Evolutionary conservation across 768 basidiomycete species (phyloP), one percentile per base, ranked within the genome.

Genomic region (Brasilioporus rufonigricans): DNA sequence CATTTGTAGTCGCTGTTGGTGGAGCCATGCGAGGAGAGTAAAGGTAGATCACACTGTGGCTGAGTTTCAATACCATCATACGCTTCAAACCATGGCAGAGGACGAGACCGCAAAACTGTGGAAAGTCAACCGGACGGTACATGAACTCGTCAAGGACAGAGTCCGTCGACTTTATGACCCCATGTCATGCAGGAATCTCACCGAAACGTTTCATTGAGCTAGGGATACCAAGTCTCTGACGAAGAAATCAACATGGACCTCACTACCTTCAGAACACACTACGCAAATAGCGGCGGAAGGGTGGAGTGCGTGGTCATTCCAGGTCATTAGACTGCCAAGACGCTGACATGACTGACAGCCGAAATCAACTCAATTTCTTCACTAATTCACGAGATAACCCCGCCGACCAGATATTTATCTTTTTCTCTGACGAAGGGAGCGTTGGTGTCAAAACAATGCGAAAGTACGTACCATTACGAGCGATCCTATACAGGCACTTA

Each of bases 381-480:
- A 93, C 93, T 12, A 86, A 88, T 60, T 83, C 84, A 16, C 76
- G 77, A 55, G 74, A 76, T 13, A 86, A 89, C 61, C 76, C 83
- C 24, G 71, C 74, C 10, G 87, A 93, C 63, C 88, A 91, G 71
- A 91, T 99, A 64, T 98, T 91, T 63, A 78, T 98, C 19, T 98
- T 91, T 71, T 99, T 96, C 73, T 86, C 93, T n/a, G 93, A 95
- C 44, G 97, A 98, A 73, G 83, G 78, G 71, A 93, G 91, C 65
- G 97, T 98, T 8, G 92, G 94, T 55, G 93, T 98, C 41, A 96
- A 97, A 73, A 93, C 94, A 4, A 98, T 98, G 93, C 80, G 94
- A 76, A 96, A 93, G 96, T 97, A 70, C 51, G 88, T 29, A 48
- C 29, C 29, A 46, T 52, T 33, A 18, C 39, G 23, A 35, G 27